Evolutionary conservation across 371 early-diverging fungal genomes (phyloP).

Genomic region (Apophysomyces ossiformis): DNA sequence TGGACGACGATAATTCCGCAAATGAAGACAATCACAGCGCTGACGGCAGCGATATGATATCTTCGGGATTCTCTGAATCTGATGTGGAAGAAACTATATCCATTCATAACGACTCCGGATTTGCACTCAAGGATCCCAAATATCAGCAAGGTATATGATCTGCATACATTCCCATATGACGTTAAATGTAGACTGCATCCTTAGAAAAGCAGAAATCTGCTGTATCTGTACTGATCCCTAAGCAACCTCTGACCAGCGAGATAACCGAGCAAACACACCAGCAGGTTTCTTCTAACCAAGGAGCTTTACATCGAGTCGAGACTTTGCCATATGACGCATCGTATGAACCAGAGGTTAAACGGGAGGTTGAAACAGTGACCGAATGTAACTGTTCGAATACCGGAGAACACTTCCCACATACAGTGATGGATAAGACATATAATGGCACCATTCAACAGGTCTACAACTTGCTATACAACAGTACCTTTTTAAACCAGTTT

Average conservation of each 20-base stretch:
- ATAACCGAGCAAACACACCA: too few relatives aligned
- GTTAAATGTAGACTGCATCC: too few relatives aligned
- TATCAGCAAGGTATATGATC: not conserved
- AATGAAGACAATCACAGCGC: not conserved
- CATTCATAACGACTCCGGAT: not conserved
- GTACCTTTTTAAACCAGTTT: conserved; percentile 41
- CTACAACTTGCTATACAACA: conserved; percentile 49
- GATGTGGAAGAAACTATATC: not conserved
- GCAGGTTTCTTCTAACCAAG: too few relatives aligned
- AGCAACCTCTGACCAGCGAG: too few relatives aligned
- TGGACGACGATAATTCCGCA: not conserved
- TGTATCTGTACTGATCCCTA: too few relatives aligned
- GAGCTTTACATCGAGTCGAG: too few relatives aligned
- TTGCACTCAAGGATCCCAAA: not conserved
- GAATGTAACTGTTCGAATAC: conserved; percentile 51
- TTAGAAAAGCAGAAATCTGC: too few relatives aligned
- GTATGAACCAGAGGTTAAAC: not conserved
- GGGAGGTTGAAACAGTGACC: not conserved
- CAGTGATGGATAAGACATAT: conserved; percentile 53
- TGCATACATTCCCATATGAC: not conserved
- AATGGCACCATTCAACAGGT: conserved; percentile 49
- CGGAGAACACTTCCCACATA: conserved; percentile 52
- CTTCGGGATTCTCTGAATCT: not conserved
- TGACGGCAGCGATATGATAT: not conserved
- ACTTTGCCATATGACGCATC: not conserved